A percentile compares a stretch with the other conserved stretches of the same genome.
phyloP scores from a whole-genome alignment of 176 grass and related monocot genomes.

The Areca catechu region DNA sequence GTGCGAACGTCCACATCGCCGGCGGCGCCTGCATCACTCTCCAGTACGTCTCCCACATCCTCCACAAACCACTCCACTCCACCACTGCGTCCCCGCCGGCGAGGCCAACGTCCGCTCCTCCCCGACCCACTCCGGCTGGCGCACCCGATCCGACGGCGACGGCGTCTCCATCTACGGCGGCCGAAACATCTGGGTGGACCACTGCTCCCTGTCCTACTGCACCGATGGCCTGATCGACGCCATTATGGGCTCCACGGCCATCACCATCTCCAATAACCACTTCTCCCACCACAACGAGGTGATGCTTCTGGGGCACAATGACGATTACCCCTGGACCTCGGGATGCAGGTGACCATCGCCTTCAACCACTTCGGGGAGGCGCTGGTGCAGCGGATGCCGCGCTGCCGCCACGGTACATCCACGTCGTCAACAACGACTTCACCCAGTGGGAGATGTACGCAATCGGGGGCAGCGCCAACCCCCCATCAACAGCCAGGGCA shows the following conservation, averaged over 20 bases:
- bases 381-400: slow-evolving; percentile 7
- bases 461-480: background rate
- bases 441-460: slow-evolving; percentile 7
- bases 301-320: slow-evolving; percentile 2
- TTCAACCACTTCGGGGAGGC: slow-evolving; percentile 8
- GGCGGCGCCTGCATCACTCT: slow-evolving; percentile 2
- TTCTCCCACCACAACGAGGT: slow-evolving; percentile 1
- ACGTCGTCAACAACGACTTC: slow-evolving; percentile 5
- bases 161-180: slow-evolving; percentile 5
- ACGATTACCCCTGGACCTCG: background rate
- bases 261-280: slow-evolving; percentile 5
- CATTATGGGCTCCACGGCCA: background rate
- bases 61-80: background rate
- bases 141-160: background rate
- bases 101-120: background rate
- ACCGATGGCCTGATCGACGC: slow-evolving; percentile 3
- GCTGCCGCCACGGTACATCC: background rate
- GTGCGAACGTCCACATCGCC: slow-evolving; percentile 2
- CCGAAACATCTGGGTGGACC: background rate
- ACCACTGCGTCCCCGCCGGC: background rate
- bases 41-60: slow-evolving; percentile 1
- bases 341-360: slow-evolving; percentile 7
- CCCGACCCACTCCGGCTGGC: slow-evolving; percentile 4
- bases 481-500: slow-evolving; percentile 11
- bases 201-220: background rate